Percentiles rank a stretch among this genome's conserved stretches.
Conservation (phyloP, 305 asterid species). For the Fraxinus velutina region DNA sequence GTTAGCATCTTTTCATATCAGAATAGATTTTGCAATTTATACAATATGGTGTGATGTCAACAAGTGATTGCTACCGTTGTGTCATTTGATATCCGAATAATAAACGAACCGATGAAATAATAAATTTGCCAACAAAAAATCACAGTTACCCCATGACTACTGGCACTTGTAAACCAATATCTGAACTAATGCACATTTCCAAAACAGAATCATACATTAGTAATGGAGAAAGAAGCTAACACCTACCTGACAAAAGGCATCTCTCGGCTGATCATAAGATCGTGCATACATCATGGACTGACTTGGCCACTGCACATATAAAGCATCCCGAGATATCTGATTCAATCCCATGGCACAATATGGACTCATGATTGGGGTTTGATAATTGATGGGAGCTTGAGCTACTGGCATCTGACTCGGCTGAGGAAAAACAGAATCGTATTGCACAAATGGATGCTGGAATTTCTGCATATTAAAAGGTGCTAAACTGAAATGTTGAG, state of each 20-base stretch:
- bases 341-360: slow-evolving; percentile 64
- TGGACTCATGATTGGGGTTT: slow-evolving; percentile 59
- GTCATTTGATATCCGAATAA: background rate
- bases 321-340: slow-evolving; percentile 56
- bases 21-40: background rate
- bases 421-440: slow-evolving; percentile 67
- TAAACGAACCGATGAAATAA: background rate
- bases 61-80: background rate
- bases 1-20: background rate
- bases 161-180: background rate
- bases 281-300: slow-evolving; percentile 90
- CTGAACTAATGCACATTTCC: background rate
- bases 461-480: slow-evolving; percentile 59
- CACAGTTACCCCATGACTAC: background rate
- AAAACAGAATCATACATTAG: background rate
- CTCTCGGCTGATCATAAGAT: slow-evolving; percentile 77
- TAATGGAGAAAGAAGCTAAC: background rate
- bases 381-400: slow-evolving; percentile 64
- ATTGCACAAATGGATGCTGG: slow-evolving; percentile 68
- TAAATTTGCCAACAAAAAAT: background rate
- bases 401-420: slow-evolving; percentile 56
- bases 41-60: background rate
- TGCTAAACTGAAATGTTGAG: slow-evolving; percentile 45
- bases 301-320: slow-evolving; percentile 82
- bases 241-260: slow-evolving; percentile 63